These are phyloP conservation scores for Leccinum arenicola DNA, from an alignment of 768 basidiomycete species.

Conservation along the genomic window DNA sequence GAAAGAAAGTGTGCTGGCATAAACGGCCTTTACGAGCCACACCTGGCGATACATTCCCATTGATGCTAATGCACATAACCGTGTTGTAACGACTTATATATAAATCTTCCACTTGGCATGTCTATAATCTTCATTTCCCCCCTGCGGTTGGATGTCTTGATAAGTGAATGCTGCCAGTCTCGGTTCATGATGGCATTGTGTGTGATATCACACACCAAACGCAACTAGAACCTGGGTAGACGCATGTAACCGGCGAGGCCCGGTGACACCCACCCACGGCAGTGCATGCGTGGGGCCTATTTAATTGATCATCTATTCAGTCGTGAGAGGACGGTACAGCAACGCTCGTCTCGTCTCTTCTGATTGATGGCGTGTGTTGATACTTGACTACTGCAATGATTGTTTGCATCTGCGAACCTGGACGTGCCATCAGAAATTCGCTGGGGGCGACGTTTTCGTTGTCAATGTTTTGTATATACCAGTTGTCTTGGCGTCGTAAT, in stretches of 20 bases:
- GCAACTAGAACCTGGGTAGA: not conserved
- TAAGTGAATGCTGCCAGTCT: not conserved
- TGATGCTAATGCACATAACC: not conserved
- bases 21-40: not conserved
- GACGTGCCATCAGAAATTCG: not conserved
- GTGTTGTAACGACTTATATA: not conserved
- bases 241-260: not conserved
- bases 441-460: not conserved
- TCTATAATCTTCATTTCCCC: not conserved
- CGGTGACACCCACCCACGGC: no score
- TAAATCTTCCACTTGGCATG: not conserved
- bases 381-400: not conserved
- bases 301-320: not conserved
- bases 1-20: slow-evolving; percentile 1
- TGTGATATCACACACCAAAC: not conserved
- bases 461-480: not conserved
- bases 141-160: not conserved
- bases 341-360: no score
- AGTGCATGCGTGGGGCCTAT: not conserved
- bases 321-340: no score
- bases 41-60: not conserved
- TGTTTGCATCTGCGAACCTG: not conserved
- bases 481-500: not conserved
- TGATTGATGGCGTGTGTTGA: not conserved
- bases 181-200: not conserved